phyloP scores from a whole-genome alignment of 192 early-diverging fungal genomes.

The Backusella morwellensis region DNA sequence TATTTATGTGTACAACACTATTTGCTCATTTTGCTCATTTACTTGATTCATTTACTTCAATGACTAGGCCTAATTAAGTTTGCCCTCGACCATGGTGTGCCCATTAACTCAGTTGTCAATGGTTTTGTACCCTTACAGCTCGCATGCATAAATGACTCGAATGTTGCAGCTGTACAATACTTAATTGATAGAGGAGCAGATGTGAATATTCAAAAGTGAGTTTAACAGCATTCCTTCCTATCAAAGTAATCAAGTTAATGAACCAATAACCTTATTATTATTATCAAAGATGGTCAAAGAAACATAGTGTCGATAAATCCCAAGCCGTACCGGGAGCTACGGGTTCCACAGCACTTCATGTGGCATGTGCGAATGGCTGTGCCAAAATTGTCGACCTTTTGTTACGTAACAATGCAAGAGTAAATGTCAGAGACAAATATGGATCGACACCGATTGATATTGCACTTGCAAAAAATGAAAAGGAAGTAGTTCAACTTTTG shows the following conservation, averaged over 20 bases:
- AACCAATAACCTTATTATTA: neutral
- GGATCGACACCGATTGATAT: slow-evolving; percentile 45
- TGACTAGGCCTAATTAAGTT: slow-evolving; percentile 53
- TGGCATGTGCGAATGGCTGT: slow-evolving; percentile 75
- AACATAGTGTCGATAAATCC: slow-evolving; percentile 28
- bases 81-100: slow-evolving; percentile 64
- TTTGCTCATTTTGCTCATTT: neutral
- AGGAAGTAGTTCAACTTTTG: slow-evolving; percentile 35
- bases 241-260: neutral
- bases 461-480: slow-evolving; percentile 44
- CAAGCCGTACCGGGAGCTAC: slow-evolving; percentile 43
- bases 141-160: slow-evolving; percentile 57
- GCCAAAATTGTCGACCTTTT: slow-evolving; percentile 54
- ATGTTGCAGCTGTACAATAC: slow-evolving; percentile 57
- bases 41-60: neutral
- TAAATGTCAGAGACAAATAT: slow-evolving; percentile 58
- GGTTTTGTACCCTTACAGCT: slow-evolving; percentile 70
- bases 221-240: neutral
- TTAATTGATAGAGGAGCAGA: slow-evolving; percentile 69
- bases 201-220: slow-evolving; percentile 53
- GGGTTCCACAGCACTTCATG: slow-evolving; percentile 78
- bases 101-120: slow-evolving; percentile 59
- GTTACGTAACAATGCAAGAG: slow-evolving; percentile 54
- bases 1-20: neutral
- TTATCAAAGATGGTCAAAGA: slow-evolving; percentile 26